Evolutionary conservation across 208 protist species (phyloP), one percentile per base, ranked within the genome.

Genomic region (Acanthamoeba polyphaga): DNA sequence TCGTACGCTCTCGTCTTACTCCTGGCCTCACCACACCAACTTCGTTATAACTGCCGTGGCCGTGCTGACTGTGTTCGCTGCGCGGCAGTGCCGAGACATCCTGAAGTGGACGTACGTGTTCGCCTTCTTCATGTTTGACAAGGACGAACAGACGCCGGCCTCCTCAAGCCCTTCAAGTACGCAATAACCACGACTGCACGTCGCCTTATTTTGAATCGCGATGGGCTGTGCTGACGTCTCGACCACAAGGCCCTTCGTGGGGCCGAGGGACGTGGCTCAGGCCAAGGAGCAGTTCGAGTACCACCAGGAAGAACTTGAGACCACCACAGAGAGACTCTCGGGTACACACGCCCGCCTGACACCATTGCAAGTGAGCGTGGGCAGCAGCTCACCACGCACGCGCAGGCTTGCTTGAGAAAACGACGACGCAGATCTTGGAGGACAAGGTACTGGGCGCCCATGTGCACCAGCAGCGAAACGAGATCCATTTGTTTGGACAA

Each of bases 201-300:
- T n/a, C 27, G 38, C 60, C 3, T n/a, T 7, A 2, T 10, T 27
- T n/a, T 6, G 15, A n/a, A 22, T 27, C 70, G 3, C 43, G 29
- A 34, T 78, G 43, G n/a, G 7, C 8, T 76, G 68, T 80, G 72
- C 29, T 80, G 72, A 27, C 34, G 72, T 38, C 0, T 4, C 7
- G 8, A 38, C 53, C 66, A 38, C 34, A 32, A 88, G 80, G 53
- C 80, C 80, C 6, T 88, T 88, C n/a, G 29, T 5, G 3, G 24
- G 27, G n/a, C 49, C 5, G 22, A 62, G 51, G 12, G 80, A 88
- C 24, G 13, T 88, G n/a, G 51, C 46, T 27, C 80, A 88, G 51
- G 80, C 80, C 80, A 88, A 88, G 80, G 80, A 58, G 43, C 80
- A 88, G 80, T 88, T 88, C 51, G 80, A 88, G 80, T 88, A 88